Evolutionary conservation across 1,284 basidiomycete genomes (phyloP).

Genomic region (Cryptococcus sp.): DNA sequence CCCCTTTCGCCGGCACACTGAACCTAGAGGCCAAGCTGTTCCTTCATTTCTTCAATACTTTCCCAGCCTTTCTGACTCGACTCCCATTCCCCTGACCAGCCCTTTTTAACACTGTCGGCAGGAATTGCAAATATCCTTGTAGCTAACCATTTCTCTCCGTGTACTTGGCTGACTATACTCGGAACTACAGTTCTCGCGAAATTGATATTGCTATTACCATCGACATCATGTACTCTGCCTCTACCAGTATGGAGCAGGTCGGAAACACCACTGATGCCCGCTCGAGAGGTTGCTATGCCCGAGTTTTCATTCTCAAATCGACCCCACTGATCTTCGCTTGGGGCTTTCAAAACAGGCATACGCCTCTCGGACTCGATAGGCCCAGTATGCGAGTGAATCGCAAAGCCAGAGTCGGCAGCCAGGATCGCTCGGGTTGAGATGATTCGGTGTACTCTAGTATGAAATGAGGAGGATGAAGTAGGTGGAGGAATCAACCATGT

Average conservation of each 20-base stretch:
- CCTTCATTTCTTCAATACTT: constrained; percentile 5
- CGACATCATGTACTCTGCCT: constrained; percentile 40
- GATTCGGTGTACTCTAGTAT: constrained; percentile 27
- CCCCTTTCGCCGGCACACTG: too few species aligned
- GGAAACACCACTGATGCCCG: constrained; percentile 22
- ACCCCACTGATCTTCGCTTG: constrained; percentile 5
- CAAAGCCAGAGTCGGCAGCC: constrained; percentile 21
- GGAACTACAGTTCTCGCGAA: constrained; percentile 64
- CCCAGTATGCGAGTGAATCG: constrained; percentile 19
- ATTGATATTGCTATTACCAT: constrained; percentile 66
- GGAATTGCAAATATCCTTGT: constrained; percentile 9
- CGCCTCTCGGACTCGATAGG: constrained; percentile 16
- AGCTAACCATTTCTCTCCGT: constrained; percentile 29
- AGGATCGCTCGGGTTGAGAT: constrained; percentile 9
- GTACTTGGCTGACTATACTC: constrained; percentile 56
- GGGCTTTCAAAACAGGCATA: neutral
- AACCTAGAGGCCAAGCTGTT: constrained; percentile 3
- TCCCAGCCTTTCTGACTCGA: constrained; percentile 3
- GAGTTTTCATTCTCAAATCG: constrained; percentile 4
- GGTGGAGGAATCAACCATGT: constrained; percentile 28
- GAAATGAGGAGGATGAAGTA: constrained; percentile 12
- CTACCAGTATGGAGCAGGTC: constrained; percentile 11
- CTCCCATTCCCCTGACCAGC: constrained; percentile 8
- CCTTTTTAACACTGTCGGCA: neutral
- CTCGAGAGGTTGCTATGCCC: constrained; percentile 16